A percentile compares a stretch with the other conserved stretches of the same genome.
Evolutionary conservation across 2,329 filamentous ascomycete species (phyloP).

Genomic region (Claviceps pazoutovae): DNA sequence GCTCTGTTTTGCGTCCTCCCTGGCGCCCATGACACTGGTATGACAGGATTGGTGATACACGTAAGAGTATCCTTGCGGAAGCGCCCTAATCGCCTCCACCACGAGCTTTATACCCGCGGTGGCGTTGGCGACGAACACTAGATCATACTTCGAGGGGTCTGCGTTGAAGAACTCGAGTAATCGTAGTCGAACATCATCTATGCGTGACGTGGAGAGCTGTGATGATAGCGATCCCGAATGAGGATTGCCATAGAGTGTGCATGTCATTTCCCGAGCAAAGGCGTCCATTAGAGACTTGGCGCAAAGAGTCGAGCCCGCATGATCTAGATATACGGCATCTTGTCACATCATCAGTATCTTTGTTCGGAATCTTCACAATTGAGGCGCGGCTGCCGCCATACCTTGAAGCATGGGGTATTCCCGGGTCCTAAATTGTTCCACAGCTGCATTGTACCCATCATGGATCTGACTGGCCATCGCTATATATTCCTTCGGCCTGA

Average conservation of each 20-base stretch:
- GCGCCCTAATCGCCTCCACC: constrained; percentile 58
- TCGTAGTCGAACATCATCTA: constrained; percentile 62
- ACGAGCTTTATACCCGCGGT: constrained; percentile 85
- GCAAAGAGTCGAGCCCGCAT: constrained; percentile 83
- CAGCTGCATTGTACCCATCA: constrained; percentile 37
- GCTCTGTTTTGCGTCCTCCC: constrained; percentile 54
- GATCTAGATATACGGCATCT: constrained; percentile 76
- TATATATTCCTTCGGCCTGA: background rate
- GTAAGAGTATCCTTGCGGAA: constrained; percentile 61
- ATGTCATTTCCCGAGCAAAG: constrained; percentile 67
- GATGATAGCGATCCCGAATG: constrained; percentile 78
- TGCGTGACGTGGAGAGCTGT: constrained; percentile 56
- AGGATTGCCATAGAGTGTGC: constrained; percentile 75
- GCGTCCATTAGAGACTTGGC: constrained; percentile 66
- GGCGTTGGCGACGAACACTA: constrained; percentile 85
- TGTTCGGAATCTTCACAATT: background rate
- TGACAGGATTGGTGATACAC: constrained; percentile 74
- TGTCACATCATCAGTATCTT: background rate
- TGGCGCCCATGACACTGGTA: constrained; percentile 71
- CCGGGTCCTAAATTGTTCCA: constrained; percentile 42
- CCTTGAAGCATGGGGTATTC: constrained; percentile 62
- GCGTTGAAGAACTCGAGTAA: constrained; percentile 68
- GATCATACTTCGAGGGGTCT: constrained; percentile 66
- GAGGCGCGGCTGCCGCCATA: constrained; percentile 14
- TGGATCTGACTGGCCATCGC: background rate